These are phyloP conservation scores for Suhomyces chickasaworum DNA, from an alignment of 1,139 yeast species.

Conservation along the genomic window DNA sequence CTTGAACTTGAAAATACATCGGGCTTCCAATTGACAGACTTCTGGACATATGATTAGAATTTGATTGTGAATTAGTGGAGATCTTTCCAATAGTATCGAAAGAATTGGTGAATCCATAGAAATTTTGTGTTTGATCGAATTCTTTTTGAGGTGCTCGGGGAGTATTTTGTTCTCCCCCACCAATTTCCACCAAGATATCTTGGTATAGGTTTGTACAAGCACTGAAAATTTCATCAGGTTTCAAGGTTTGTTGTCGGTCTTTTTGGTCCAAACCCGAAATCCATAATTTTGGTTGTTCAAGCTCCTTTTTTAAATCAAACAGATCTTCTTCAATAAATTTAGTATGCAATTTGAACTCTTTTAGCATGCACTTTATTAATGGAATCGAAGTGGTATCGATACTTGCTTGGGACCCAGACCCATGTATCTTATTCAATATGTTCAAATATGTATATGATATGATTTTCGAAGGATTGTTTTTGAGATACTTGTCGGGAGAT, in stretches of 20 bases:
- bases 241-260: background rate
- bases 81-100: conserved; percentile 4
- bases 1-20: conserved; percentile 22
- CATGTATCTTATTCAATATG: conserved; percentile 1
- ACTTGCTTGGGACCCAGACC: too few relatives aligned
- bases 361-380: conserved; percentile 18
- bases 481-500: conserved; percentile 35
- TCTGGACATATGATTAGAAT: conserved; percentile 22
- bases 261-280: background rate
- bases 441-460: conserved; percentile 14
- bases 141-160: background rate
- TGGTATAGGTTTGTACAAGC: conserved; percentile 38
- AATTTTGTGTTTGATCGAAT: background rate
- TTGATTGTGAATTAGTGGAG: background rate
- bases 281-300: conserved; percentile 41
- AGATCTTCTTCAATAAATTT: conserved; percentile 29
- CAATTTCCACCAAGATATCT: conserved; percentile 14
- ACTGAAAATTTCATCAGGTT: conserved; percentile 35
- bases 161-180: conserved; percentile 6
- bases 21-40: conserved; percentile 35
- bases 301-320: conserved; percentile 37
- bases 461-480: conserved; percentile 16
- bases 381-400: background rate
- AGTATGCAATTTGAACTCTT: conserved; percentile 50
- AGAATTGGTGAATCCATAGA: background rate